Evolutionary conservation across 176 grass and related monocot species (phyloP), one percentile per base, ranked within the genome.

Genomic region (Poa annua): DNA sequence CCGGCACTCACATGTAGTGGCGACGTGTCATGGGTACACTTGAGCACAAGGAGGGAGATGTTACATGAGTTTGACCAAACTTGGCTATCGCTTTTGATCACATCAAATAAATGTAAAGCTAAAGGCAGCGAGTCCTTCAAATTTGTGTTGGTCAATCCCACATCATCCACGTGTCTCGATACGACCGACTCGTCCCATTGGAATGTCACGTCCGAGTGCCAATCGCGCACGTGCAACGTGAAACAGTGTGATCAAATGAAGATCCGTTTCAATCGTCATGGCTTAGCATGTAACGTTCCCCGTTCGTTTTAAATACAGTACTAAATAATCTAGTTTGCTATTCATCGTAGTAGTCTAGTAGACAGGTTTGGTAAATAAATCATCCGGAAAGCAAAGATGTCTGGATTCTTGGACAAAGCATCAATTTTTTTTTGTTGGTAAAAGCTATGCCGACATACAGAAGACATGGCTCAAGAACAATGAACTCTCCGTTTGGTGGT

Each of bases 331-430:
- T 29, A 1, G 29, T 29, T 29, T 29, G 29, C 29, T 29, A 29
- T 2, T 29, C 29, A 29, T 2, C 2, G 29, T 29, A 29, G 29
- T 29, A 29, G 29, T 29, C 29, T 29, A 29, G 78, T 61, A 26
- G 10, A 14, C n/a, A 83, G 41, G 72, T 83, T 51, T 5, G 44
- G 52, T 78, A 53, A 22, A 59, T 16, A 22, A 77, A 25, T 76
- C 42, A 15, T 8, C 5, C 29, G 45, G 7, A 71, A 83, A 33
- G 63, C 11, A 63, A 60, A 7, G 22, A 52, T 88, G 64, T 53
- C 20, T 53, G 41, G 2, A 0, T 5, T 61, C 17, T 57, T 2
- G 11, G 0, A 16, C 47, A 51, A 25, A 71, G 17, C 41, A 87
- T 41, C 14, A 4, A 52, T 29, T 29, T 29, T 29, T 29, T 29